Conservation (phyloP, 176 grass and related monocot genomes). For the Carex parvula region DNA sequence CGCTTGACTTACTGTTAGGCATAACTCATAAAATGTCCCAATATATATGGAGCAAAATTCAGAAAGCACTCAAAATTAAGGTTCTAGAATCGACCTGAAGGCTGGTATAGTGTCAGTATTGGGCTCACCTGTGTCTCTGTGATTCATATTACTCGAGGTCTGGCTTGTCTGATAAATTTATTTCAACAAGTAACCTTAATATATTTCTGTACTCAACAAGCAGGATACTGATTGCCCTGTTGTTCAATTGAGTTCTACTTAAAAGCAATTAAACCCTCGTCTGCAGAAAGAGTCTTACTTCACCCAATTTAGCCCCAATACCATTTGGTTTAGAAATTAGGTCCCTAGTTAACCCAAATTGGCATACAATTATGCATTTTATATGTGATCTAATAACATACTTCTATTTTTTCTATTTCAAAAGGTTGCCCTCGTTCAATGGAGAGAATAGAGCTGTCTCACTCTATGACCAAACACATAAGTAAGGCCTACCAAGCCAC, state of each 20-base stretch:
- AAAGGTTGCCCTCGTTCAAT: slow-evolving; percentile 24
- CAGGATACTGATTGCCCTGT: background rate
- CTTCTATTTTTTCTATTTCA: background rate
- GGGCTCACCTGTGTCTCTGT: too few relatives aligned
- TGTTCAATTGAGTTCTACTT: background rate
- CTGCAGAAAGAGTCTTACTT: background rate
- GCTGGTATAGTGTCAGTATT: background rate
- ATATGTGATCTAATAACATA: background rate
- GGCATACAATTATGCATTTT: background rate
- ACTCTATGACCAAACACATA: slow-evolving; percentile 9
- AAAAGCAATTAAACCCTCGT: background rate
- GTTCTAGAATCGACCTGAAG: background rate
- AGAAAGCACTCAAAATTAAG: background rate
- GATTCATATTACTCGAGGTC: too few relatives aligned
- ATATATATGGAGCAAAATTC: background rate
- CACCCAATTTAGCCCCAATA: background rate
- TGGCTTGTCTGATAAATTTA: too few relatives aligned
- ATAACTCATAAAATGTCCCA: background rate
- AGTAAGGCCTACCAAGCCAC: background rate
- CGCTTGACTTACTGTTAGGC: background rate
- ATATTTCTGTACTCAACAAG: background rate
- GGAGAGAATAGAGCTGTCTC: background rate
- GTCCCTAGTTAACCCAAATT: background rate
- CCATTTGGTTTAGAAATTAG: background rate
- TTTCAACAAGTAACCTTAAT: background rate